Evolutionary conservation across 73 alveolate genomes (phyloP).

Genomic region (Breviolum minutum): DNA sequence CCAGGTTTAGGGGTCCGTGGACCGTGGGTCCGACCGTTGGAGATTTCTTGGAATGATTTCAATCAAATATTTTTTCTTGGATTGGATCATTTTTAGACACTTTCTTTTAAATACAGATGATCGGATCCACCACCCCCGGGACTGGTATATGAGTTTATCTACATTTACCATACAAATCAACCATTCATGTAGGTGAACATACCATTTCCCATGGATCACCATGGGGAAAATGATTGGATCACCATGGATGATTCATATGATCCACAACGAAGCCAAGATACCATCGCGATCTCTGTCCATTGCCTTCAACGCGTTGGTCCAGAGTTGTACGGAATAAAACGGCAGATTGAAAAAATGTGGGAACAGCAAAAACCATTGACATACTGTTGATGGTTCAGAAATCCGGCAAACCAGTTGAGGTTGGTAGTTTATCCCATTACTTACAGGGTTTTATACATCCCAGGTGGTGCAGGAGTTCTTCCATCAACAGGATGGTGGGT

Average conservation of each 20-base stretch:
- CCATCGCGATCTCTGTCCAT: slow-evolving; percentile 78
- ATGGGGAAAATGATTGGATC: neutral
- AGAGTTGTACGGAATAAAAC: neutral
- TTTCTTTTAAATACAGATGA: too few species aligned
- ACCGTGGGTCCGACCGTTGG: too few species aligned
- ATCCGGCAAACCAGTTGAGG: neutral
- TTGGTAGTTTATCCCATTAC: neutral
- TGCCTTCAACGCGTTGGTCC: neutral
- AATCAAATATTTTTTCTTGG: too few species aligned
- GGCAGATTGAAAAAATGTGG: neutral
- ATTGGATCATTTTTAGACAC: too few species aligned
- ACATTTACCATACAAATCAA: neutral
- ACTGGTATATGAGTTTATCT: neutral
- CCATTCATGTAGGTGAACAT: neutral
- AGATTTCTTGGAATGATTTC: too few species aligned
- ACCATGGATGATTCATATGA: neutral
- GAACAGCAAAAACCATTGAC: neutral
- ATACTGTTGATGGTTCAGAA: too few species aligned
- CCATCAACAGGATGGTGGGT: too few species aligned
- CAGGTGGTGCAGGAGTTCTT: too few species aligned
- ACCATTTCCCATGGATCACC: neutral
- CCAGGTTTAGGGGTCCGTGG: too few species aligned
- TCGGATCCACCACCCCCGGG: neutral
- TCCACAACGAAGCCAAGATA: neutral
- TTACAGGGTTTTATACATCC: too few species aligned